Evolutionary conservation across 306 rosid genomes (phyloP).

Genomic region (Canavalia gladiata): DNA sequence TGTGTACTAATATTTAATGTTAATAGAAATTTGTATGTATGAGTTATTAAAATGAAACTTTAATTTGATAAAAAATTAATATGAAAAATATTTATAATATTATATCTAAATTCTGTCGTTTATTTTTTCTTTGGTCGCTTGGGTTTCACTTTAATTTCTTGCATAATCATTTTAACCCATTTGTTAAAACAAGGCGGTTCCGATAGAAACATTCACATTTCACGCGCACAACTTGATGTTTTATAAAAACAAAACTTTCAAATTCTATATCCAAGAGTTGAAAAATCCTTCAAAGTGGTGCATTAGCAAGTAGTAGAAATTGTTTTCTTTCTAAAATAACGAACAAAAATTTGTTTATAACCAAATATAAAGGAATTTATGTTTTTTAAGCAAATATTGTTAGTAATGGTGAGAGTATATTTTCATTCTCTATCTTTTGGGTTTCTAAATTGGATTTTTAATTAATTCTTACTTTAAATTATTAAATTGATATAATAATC

Average conservation of each 20-base stretch:
- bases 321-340: neutral
- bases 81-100: too few relatives aligned
- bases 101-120: too few relatives aligned
- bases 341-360: neutral
- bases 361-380: too few relatives aligned
- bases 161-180: neutral
- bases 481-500: neutral
- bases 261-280: neutral
- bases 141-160: neutral
- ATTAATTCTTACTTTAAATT: neutral
- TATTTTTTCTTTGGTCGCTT: neutral
- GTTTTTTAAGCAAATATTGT: too few relatives aligned
- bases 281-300: too few relatives aligned
- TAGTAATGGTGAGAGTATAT: neutral
- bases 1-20: too few relatives aligned
- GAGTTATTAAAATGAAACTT: too few relatives aligned
- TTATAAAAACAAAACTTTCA: neutral
- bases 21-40: too few relatives aligned
- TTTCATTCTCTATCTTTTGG: neutral
- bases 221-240: neutral
- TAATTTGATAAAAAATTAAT: too few relatives aligned
- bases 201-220: neutral
- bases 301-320: too few relatives aligned
- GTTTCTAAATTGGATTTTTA: neutral
- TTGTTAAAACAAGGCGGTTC: too few relatives aligned